These are phyloP conservation scores for Diaporthe batatas DNA, from an alignment of 2,329 filamentous ascomycete species.

Conservation along the genomic window DNA sequence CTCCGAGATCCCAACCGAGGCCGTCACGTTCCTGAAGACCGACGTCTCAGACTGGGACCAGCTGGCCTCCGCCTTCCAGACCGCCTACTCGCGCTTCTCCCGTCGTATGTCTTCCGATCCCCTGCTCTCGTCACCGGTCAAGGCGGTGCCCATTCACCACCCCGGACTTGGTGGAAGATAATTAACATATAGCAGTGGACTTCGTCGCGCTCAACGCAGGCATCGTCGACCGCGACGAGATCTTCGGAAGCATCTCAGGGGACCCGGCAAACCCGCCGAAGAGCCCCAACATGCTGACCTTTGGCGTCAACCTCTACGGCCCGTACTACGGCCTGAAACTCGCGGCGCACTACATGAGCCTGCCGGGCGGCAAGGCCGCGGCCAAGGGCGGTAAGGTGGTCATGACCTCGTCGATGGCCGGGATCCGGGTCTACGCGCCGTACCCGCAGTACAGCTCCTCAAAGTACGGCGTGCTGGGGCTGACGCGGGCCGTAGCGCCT, in stretches of 20 bases:
- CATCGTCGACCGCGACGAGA: conserved; percentile 34
- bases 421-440: not conserved
- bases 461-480: conserved; percentile 24
- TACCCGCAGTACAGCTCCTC: conserved; percentile 27
- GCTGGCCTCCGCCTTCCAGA: conserved; percentile 24
- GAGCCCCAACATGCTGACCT: conserved; percentile 31
- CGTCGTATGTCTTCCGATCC: not conserved
- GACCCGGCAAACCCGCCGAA: conserved; percentile 13
- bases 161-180: not conserved
- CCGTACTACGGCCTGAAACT: conserved; percentile 38
- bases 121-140: not conserved
- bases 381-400: conserved; percentile 17
- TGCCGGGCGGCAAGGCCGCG: not conserved
- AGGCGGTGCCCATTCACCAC: not conserved
- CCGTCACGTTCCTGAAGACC: conserved; percentile 21
- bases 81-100: conserved; percentile 21
- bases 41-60: conserved; percentile 35
- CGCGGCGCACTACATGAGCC: conserved; percentile 35
- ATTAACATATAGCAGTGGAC: conserved; percentile 7
- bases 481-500: conserved; percentile 17
- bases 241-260: conserved; percentile 22
- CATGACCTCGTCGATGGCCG: conserved; percentile 23
- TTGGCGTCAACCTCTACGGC: conserved; percentile 23
- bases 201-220: conserved; percentile 32
- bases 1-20: not conserved